Evolutionary conservation across 169 alveolate species (phyloP).

Genomic region (Plasmodium coatneyi): DNA sequence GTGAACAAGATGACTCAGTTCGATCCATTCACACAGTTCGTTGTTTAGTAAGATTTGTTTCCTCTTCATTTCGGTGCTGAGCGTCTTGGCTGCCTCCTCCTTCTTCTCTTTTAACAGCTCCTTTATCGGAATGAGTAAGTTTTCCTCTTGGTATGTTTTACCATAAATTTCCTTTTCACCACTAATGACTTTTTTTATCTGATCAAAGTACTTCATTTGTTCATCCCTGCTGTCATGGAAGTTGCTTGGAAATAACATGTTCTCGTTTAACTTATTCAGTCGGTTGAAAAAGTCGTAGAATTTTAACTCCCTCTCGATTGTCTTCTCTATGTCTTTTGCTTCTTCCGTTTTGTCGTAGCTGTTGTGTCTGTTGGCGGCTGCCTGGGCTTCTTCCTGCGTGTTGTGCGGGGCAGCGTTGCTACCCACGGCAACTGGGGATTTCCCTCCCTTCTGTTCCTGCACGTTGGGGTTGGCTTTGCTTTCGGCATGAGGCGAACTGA

Average conservation of each 20-base stretch:
- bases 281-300: conserved; percentile 35
- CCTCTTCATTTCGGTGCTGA: conserved; percentile 25
- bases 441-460: neutral
- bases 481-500: neutral
- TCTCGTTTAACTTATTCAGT: conserved; percentile 40
- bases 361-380: neutral
- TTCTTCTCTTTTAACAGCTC: conserved; percentile 19
- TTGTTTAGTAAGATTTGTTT: conserved; percentile 55
- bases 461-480: neutral
- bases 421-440: neutral
- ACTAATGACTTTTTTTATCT: neutral
- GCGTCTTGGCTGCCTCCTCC: conserved; percentile 28
- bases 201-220: conserved; percentile 33
- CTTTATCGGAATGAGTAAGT: conserved; percentile 9
- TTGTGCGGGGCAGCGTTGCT: no score
- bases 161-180: neutral
- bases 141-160: neutral
- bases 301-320: conserved; percentile 44
- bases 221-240: conserved; percentile 27
- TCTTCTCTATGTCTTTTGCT: conserved; percentile 27
- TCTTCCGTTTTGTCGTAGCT: neutral
- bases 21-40: conserved; percentile 75
- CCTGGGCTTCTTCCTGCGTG: neutral
- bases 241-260: conserved; percentile 12
- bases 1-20: conserved; percentile 44